Evolutionary conservation across 441 rosid species (phyloP), one percentile per base, ranked within the genome.

Genomic region (Hura crepitans): DNA sequence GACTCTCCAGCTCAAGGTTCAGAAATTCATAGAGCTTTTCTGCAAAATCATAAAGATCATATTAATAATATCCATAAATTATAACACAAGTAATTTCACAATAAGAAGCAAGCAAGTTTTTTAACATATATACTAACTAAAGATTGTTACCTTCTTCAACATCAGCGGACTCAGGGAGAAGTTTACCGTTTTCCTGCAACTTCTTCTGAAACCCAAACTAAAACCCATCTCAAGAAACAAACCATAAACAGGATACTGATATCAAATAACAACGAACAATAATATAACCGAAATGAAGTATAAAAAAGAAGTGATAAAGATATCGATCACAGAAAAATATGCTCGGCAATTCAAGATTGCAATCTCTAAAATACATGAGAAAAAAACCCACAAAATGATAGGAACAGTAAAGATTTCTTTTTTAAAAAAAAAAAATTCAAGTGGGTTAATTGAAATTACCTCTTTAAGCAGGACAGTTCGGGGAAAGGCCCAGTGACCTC

Each of bases 381-480:
- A n/a, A n/a, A n/a, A n/a, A n/a, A n/a, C n/a, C n/a, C n/a, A n/a
- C n/a, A n/a, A n/a, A n/a, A n/a, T n/a, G n/a, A n/a, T n/a, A n/a
- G n/a, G n/a, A n/a, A n/a, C n/a, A n/a, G n/a, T n/a, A 51, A 76
- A 72, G 69, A 68, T 8, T n/a, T 6, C 45, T n/a, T n/a, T n/a
- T n/a, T n/a, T n/a, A n/a, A 9, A 17, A 6, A 47, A 20, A n/a
- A n/a, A n/a, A n/a, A n/a, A n/a, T n/a, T 54, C 33, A 43, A 30
- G 25, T 12, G 70, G 55, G 35, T 13, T 22, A 4, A 45, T 33
- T 62, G 73, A 25, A 2, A 6, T 17, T 18, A 89, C 98, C 91
- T 91, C 83, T 81, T 91, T 91, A 66, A 93, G 95, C 64, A 93
- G 80, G n/a, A 93, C 85, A 20, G 98, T 84, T 93, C 98, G 39